Evolutionary conservation across 2,329 filamentous ascomycete species (phyloP).

Genomic region (Arthrobotrys sphaeroides): DNA sequence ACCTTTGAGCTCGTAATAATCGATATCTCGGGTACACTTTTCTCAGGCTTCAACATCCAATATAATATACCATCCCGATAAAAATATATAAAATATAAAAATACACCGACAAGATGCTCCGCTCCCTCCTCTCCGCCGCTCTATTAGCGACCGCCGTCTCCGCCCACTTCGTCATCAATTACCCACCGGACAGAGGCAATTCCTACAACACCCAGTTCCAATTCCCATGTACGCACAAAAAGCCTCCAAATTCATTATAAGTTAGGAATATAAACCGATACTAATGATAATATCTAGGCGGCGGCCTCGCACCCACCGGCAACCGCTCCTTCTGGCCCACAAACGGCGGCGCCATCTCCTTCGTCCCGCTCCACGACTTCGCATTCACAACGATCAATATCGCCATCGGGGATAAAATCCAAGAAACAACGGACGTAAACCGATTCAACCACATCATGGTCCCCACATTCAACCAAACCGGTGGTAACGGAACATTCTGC

Average conservation of each 20-base stretch:
- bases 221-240: slow-evolving; percentile 59
- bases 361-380: slow-evolving; percentile 62
- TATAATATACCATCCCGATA: background rate
- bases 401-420: slow-evolving; percentile 60
- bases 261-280: background rate
- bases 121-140: slow-evolving; percentile 29
- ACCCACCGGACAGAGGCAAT: slow-evolving; percentile 66
- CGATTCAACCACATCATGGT: slow-evolving; percentile 64
- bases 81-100: background rate
- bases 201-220: slow-evolving; percentile 61
- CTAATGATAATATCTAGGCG: slow-evolving; percentile 14
- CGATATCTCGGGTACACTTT: background rate
- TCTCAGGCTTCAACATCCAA: background rate
- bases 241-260: background rate
- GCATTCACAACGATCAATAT: slow-evolving; percentile 65
- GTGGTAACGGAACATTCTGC: slow-evolving; percentile 64
- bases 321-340: slow-evolving; percentile 65
- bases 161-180: slow-evolving; percentile 69
- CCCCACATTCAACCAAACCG: slow-evolving; percentile 64
- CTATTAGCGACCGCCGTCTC: slow-evolving; percentile 59
- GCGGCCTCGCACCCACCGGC: slow-evolving; percentile 42
- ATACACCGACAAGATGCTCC: slow-evolving; percentile 30
- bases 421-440: slow-evolving; percentile 59
- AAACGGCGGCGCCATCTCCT: slow-evolving; percentile 62
- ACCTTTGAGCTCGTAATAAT: slow-evolving; percentile 32